Base-by-base conservation (phyloP, 805 yeast species). In the Saccharomycopsis fibuligera region DNA sequence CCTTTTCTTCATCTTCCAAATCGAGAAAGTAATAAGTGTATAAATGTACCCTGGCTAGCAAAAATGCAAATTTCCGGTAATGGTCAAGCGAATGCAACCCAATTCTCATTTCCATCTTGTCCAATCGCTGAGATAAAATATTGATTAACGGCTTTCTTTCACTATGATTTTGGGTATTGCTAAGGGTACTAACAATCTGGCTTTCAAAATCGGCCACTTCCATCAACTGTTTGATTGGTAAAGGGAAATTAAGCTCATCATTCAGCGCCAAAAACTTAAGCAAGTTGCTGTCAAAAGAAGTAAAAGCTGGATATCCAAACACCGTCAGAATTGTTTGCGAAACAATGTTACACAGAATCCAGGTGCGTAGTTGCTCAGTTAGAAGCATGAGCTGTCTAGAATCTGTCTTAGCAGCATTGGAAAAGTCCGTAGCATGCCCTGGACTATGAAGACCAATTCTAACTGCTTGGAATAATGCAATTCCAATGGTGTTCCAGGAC, bases 251-350 rank as follows among this genome's bases (percentile, higher is more conserved):
- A 22, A 63, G 51, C 23, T 51, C 54, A n/a, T 48, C 46, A 25
- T 75, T 9, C 76, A 71, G 40, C 75, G 48, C 51, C 25, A 45
- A 22, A 35, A 50, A 50, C 5, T 65, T 56, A 76, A 74, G 3
- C 80, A 72, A 4, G 72, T 72, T 58, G 83, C 76, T 1, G 88
- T 88, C 96, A 60, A 89, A 86, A 51, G 83, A 86, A 3, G 86
- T 90, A 64, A 88, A 89, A 0, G 95, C 88, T 0, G 98, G 99
- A 60, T 85, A 90, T 17, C 99, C 99, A 67, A 89, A 88, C 9
- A 95, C 83, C 2, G 95, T 80, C 3, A 96, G 96, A 53, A 93
- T 81, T 2, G 83, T 77, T 64, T 93, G 98, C 2, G 95, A 84
- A 0, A 86, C 95, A 21, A 86, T 76, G 61, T 93, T 93, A 60